phyloP scores from a whole-genome alignment of 805 yeast genomes.

The Candida dendrica region DNA sequence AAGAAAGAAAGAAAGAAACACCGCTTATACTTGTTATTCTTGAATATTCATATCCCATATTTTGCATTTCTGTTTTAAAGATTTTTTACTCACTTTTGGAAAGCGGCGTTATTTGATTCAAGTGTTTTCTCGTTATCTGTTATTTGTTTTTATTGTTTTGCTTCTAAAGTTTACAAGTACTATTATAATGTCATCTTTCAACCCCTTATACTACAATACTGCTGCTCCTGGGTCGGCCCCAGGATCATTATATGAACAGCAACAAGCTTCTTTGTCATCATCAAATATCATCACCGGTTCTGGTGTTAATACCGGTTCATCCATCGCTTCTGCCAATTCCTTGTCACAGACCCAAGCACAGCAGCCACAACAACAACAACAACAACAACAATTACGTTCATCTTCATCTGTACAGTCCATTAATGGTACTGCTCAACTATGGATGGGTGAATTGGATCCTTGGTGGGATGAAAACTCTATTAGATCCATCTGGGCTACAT shows the following conservation, averaged over 20 bases:
- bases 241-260: too few relatives aligned
- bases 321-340: neutral
- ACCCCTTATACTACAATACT: neutral
- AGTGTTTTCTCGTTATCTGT: too few relatives aligned
- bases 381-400: constrained; percentile 1
- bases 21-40: too few relatives aligned
- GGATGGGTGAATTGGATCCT: constrained; percentile 92
- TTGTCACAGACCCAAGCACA: too few relatives aligned
- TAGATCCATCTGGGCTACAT: constrained; percentile 57
- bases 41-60: too few relatives aligned
- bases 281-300: neutral
- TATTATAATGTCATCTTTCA: neutral
- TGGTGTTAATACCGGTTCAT: neutral
- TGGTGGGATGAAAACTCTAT: constrained; percentile 72
- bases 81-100: too few relatives aligned
- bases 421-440: constrained; percentile 30
- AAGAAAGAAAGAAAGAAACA: too few relatives aligned
- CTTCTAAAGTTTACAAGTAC: neutral
- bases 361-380: too few relatives aligned
- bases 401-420: neutral
- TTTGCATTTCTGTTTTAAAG: too few relatives aligned
- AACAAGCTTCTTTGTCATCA: too few relatives aligned
- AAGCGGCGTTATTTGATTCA: too few relatives aligned
- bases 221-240: neutral
- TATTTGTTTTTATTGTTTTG: too few relatives aligned